phyloP scores from a whole-genome alignment of 768 basidiomycete genomes.

The Rhodotorula paludigena region DNA sequence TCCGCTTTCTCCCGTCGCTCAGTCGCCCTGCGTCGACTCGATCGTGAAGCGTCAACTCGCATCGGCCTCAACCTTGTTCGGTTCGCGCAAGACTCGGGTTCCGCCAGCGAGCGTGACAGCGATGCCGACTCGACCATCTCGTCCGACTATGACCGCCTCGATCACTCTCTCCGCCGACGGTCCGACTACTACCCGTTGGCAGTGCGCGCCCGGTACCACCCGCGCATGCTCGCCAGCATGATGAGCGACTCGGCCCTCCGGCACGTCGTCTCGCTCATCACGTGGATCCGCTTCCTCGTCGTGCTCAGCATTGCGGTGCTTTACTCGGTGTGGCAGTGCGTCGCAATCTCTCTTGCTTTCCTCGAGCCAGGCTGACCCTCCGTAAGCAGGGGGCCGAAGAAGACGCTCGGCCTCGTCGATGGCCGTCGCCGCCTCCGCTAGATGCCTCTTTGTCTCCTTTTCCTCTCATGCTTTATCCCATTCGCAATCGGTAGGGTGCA shows the following conservation, averaged over 20 bases:
- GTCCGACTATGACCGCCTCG: constrained; percentile 15
- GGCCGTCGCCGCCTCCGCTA: constrained; percentile 21
- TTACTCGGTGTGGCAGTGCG: constrained; percentile 34
- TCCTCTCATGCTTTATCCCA: no score
- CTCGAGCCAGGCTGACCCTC: neutral
- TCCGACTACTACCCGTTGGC: constrained; percentile 35
- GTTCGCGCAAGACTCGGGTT: neutral
- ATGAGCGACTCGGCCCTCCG: constrained; percentile 15
- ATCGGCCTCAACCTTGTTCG: neutral
- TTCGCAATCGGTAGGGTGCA: no score
- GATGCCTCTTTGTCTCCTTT: neutral
- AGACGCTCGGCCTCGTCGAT: constrained; percentile 27
- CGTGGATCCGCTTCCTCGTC: constrained; percentile 27
- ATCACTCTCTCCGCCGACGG: neutral
- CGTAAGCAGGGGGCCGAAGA: constrained; percentile 24
- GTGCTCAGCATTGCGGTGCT: constrained; percentile 24
- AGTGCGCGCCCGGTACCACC: constrained; percentile 28
- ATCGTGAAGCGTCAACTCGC: constrained; percentile 8
- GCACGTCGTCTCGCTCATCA: constrained; percentile 17
- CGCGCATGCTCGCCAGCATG: constrained; percentile 26
- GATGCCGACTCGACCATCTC: constrained; percentile 15
- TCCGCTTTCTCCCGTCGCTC: neutral
- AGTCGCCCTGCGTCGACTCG: constrained; percentile 8
- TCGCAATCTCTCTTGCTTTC: neutral
- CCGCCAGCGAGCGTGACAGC: neutral